Evolutionary conservation across 2,329 filamentous ascomycete genomes (phyloP), one percentile per base, ranked within the genome.

Genomic region (Niveomyces coronatus): DNA sequence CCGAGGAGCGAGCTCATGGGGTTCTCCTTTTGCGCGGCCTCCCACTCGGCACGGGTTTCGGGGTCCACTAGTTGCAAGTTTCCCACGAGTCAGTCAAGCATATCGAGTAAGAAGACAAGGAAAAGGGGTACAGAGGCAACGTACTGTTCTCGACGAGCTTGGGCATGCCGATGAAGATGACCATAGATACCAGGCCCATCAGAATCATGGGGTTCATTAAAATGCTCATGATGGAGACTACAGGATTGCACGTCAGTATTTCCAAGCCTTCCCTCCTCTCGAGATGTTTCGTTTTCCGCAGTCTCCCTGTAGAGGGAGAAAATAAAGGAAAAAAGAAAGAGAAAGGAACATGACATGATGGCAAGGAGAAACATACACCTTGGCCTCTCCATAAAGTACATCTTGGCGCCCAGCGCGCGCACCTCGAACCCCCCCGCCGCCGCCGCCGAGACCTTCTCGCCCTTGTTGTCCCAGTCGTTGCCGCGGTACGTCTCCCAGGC

Each of bases 201-300:
- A 98, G 71, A 46, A 96, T 95, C 87, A 96, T 96, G 4, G 91
- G 91, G 56, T 85, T 94, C 68, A 91, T 91, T 51, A 95, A 68
- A 40, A 95, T 79, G 42, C 74, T 76, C 41, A 95, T 54, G n/a
- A 88, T 70, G 14, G 80, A 85, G 63, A 89, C 82, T 86, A 47
- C 31, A 30, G 17, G 10, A 19, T 10, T 13, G 13, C 5, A 31
- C 26, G 33, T 45, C 33, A 40, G 40, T 37, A 19, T 26, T 23
- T 13, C 9, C 13, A n/a, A 18, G 9, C 11, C 13, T 35, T n/a
- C 23, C 23, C 19, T 33, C 23, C 19, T 23, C n/a, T 23, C 7
- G n/a, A n/a, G n/a, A n/a, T n/a, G n/a, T n/a, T n/a, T n/a, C n/a
- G n/a, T n/a, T n/a, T n/a, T n/a, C n/a, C n/a, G n/a, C n/a, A n/a